These are phyloP conservation scores for Castanea mollissima DNA, from an alignment of 306 rosid genomes.

Conservation along the genomic window DNA sequence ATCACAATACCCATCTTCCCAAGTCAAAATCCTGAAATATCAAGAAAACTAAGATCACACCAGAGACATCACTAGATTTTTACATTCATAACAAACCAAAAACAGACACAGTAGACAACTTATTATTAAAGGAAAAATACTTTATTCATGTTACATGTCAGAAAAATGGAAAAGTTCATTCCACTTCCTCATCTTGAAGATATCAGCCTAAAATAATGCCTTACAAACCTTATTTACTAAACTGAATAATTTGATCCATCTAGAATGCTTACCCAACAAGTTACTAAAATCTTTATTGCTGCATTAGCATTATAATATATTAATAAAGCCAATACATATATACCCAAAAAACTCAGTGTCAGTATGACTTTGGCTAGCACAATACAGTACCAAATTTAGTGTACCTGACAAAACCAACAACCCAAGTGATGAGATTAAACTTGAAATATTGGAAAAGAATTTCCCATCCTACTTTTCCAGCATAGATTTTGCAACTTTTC, in stretches of 20 bases:
- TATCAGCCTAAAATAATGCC: not conserved
- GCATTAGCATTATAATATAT: not conserved
- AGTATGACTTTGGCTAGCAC: too few species aligned
- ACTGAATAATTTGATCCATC: not conserved
- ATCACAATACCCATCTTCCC: slow-evolving; percentile 73
- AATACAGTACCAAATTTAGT: not conserved
- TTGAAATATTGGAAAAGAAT: slow-evolving; percentile 32
- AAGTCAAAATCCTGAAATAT: slow-evolving; percentile 68
- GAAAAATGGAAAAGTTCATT: not conserved
- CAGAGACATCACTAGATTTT: slow-evolving; percentile 10
- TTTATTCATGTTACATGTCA: not conserved
- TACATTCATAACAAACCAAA: slow-evolving; percentile 5
- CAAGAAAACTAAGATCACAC: slow-evolving; percentile 20
- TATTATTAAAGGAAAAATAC: not conserved
- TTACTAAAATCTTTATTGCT: too few species aligned
- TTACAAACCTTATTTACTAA: not conserved
- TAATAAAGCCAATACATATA: not conserved
- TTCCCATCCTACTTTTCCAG: too few species aligned
- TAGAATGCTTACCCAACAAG: not conserved
- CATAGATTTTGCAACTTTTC: too few species aligned
- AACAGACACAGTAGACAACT: slow-evolving; percentile 1
- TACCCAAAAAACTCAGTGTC: too few species aligned
- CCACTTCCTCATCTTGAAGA: not conserved
- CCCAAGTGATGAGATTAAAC: slow-evolving; percentile 13
- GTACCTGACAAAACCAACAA: not conserved